Evolutionary conservation across 2,329 filamentous ascomycete species (phyloP).

Genomic region (Paradendryphiella salina): DNA sequence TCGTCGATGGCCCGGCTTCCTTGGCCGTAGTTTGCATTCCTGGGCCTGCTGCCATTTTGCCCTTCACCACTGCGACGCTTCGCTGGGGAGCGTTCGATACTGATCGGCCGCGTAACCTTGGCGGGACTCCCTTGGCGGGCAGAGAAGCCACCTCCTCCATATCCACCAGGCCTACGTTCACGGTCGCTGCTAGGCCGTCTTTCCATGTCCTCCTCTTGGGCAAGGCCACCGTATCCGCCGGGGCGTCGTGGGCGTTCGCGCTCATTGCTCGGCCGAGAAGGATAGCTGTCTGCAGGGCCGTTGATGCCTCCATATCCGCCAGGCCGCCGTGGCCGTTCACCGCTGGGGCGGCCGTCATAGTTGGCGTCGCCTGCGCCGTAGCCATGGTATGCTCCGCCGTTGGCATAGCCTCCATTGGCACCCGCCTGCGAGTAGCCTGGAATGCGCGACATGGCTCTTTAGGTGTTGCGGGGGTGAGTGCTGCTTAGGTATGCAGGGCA

Average conservation of each 20-base stretch:
- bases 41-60: constrained; percentile 30
- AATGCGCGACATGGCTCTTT: constrained; percentile 43
- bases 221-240: constrained; percentile 35
- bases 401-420: constrained; percentile 45
- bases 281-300: constrained; percentile 21
- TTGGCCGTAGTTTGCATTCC: constrained; percentile 41
- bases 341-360: constrained; percentile 27
- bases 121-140: constrained; percentile 32
- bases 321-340: constrained; percentile 39
- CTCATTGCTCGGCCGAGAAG: constrained; percentile 25
- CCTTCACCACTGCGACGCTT: constrained; percentile 49
- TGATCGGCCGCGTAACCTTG: constrained; percentile 42
- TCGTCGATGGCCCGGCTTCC: constrained; percentile 54
- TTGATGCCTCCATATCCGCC: constrained; percentile 37
- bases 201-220: constrained; percentile 31
- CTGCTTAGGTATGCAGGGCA: not conserved
- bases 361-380: constrained; percentile 26
- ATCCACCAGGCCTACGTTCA: constrained; percentile 41
- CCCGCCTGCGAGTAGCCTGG: constrained; percentile 39
- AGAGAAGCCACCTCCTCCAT: constrained; percentile 37
- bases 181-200: constrained; percentile 31
- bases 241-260: constrained; percentile 26
- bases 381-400: constrained; percentile 30
- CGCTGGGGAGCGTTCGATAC: constrained; percentile 50
- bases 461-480: constrained; percentile 12